A percentile compares a stretch with the other conserved stretches of the same genome.
Conservation (phyloP, 2,329 filamentous ascomycete genomes). For the Colletotrichum neosansevieriae region DNA sequence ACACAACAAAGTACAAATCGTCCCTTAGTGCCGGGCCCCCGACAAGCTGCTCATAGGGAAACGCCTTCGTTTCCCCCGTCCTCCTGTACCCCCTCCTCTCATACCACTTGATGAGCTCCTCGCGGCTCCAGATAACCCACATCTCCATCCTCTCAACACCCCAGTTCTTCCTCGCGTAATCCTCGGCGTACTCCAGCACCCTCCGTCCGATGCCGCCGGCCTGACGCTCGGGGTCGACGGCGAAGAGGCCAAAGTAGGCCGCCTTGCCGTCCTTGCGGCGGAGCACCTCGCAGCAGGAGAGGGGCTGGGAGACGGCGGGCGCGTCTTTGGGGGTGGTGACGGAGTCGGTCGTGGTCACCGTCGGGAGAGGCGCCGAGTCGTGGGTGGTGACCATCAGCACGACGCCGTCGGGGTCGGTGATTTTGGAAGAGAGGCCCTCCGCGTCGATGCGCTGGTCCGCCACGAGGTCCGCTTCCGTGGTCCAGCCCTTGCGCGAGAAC, state of each 20-base stretch:
- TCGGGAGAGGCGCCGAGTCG: background rate
- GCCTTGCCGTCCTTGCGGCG: conserved; percentile 13
- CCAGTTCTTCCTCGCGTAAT: conserved; percentile 49
- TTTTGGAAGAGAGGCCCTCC: conserved; percentile 52
- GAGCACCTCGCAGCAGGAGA: conserved; percentile 60
- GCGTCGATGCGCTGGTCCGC: conserved; percentile 57
- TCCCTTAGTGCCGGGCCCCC: conserved; percentile 54
- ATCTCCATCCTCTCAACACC: conserved; percentile 55
- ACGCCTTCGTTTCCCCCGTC: conserved; percentile 55
- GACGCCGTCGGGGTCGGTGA: conserved; percentile 50
- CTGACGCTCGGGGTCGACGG: conserved; percentile 57
- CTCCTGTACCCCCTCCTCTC: conserved; percentile 54
- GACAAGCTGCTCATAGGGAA: conserved; percentile 55
- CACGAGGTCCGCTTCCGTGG: conserved; percentile 59
- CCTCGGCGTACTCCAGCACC: conserved; percentile 57
- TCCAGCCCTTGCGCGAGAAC: conserved; percentile 57
- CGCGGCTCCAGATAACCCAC: conserved; percentile 56
- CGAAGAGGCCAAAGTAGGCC: conserved; percentile 61
- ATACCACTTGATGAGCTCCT: conserved; percentile 62
- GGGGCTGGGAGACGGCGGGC: conserved; percentile 40
- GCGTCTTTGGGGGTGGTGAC: conserved; percentile 17
- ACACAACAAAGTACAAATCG: conserved; percentile 57
- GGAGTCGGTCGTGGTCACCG: conserved; percentile 16
- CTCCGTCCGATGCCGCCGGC: conserved; percentile 57
- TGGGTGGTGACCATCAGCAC: conserved; percentile 54